phyloP scores from a whole-genome alignment of 805 yeast genomes.

The Candida broadrunensis region DNA sequence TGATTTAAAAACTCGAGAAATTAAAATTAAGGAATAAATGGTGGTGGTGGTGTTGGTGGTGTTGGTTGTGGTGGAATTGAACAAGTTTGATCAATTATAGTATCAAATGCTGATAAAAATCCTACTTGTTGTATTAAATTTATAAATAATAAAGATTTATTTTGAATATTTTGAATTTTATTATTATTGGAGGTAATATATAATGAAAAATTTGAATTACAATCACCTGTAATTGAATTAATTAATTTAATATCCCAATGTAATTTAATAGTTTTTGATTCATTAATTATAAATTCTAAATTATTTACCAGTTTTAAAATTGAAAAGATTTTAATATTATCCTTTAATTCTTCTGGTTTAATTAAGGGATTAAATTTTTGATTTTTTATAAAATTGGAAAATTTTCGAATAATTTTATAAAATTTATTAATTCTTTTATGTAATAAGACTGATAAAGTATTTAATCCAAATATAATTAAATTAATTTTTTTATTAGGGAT shows the following conservation, averaged over 20 bases:
- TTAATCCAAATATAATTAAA: constrained; percentile 27
- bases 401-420: constrained; percentile 17
- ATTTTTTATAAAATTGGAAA: constrained; percentile 15
- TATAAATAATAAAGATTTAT: constrained; percentile 13
- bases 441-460: constrained; percentile 25
- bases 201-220: constrained; percentile 17
- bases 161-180: constrained; percentile 6
- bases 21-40: constrained; percentile 4
- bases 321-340: constrained; percentile 14
- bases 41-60: too few relatives aligned
- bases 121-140: constrained; percentile 23
- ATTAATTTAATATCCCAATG: constrained; percentile 22
- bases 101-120: constrained; percentile 18
- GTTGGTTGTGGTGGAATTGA: too few relatives aligned
- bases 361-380: constrained; percentile 7
- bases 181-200: constrained; percentile 6
- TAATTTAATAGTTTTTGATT: constrained; percentile 6
- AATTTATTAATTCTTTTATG: constrained; percentile 19
- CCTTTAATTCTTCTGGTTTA: constrained; percentile 10
- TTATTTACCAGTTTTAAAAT: constrained; percentile 17
- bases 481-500: constrained; percentile 23
- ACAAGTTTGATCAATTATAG: constrained; percentile 17
- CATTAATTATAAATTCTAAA: constrained; percentile 11
- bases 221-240: constrained; percentile 19
- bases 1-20: constrained; percentile 24